Evolutionary conservation across 495 filamentous ascomycete genomes (phyloP).

Genomic region (Penicillium coffeae): DNA sequence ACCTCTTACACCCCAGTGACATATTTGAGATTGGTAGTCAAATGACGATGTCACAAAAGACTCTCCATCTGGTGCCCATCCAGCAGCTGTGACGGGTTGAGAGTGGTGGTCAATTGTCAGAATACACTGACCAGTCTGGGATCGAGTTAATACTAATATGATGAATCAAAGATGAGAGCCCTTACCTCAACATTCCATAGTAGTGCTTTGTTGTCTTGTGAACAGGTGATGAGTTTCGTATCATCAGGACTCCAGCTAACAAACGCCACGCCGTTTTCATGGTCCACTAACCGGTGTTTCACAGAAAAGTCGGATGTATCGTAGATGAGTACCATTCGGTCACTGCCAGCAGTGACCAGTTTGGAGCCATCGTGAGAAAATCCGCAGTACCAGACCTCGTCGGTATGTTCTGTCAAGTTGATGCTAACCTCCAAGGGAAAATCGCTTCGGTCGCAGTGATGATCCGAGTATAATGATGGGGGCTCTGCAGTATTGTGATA

Average conservation of each 20-base stretch:
- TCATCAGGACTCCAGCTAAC: slow-evolving; percentile 92
- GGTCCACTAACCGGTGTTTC: slow-evolving; percentile 59
- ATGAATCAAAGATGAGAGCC: not conserved
- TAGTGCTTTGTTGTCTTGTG: slow-evolving; percentile 66
- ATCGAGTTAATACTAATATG: not conserved
- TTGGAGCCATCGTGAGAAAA: slow-evolving; percentile 88
- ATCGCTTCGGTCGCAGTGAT: slow-evolving; percentile 72
- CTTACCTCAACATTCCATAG: slow-evolving; percentile 78
- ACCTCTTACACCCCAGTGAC: slow-evolving; percentile 57
- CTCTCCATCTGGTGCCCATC: slow-evolving; percentile 76
- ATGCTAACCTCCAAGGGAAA: slow-evolving; percentile 68
- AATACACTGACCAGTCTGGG: slow-evolving; percentile 66
- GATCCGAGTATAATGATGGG: slow-evolving; percentile 85
- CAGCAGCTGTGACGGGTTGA: slow-evolving; percentile 79
- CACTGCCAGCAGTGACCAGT: slow-evolving; percentile 76
- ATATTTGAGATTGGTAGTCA: slow-evolving; percentile 61
- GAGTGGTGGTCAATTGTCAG: slow-evolving; percentile 62
- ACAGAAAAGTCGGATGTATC: slow-evolving; percentile 67
- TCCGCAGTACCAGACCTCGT: slow-evolving; percentile 85
- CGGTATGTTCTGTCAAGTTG: slow-evolving; percentile 68
- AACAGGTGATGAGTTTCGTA: slow-evolving; percentile 75
- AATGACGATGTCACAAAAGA: slow-evolving; percentile 79
- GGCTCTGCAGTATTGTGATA: slow-evolving; percentile 81
- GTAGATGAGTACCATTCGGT: slow-evolving; percentile 74
- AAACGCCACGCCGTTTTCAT: slow-evolving; percentile 65